Percentiles rank a stretch among this genome's conserved stretches.
These are phyloP conservation scores for Suhomyces guaymorum DNA, from an alignment of 1,139 yeast species.

Conservation along the genomic window DNA sequence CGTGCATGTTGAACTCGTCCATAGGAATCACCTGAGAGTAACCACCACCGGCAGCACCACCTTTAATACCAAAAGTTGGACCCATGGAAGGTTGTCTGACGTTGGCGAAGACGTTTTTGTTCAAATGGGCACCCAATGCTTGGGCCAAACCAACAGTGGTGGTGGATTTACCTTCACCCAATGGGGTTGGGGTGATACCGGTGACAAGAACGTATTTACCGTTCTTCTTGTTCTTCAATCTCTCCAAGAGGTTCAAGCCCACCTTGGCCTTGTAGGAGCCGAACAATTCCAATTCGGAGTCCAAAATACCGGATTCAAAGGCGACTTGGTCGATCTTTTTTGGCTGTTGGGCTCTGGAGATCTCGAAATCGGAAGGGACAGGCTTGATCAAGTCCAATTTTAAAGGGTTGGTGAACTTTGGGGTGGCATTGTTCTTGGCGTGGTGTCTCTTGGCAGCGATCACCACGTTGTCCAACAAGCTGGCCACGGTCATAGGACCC, in stretches of 20 bases:
- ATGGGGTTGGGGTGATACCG: conserved; percentile 81
- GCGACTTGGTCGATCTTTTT: conserved; percentile 66
- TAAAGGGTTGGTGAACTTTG: conserved; percentile 53
- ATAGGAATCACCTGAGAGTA: conserved; percentile 83
- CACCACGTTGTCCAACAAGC: conserved; percentile 85
- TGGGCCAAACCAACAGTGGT: conserved; percentile 80
- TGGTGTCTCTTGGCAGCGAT: conserved; percentile 70
- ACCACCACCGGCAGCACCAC: conserved; percentile 92
- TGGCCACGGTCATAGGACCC: conserved; percentile 89
- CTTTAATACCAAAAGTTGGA: conserved; percentile 84
- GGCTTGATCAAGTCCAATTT: conserved; percentile 53
- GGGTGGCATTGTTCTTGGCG: conserved; percentile 45
- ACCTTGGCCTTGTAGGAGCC: conserved; percentile 79
- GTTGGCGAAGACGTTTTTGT: conserved; percentile 69
- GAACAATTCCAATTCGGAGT: conserved; percentile 65
- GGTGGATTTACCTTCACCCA: conserved; percentile 82
- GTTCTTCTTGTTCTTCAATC: conserved; percentile 59
- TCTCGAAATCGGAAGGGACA: conserved; percentile 76
- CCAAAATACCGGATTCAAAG: conserved; percentile 60
- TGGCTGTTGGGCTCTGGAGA: conserved; percentile 72
- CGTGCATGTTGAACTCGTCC: conserved; percentile 86
- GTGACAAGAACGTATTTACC: conserved; percentile 75
- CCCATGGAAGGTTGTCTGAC: conserved; percentile 89
- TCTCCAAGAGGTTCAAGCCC: conserved; percentile 67
- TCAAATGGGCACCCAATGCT: conserved; percentile 75